Base-by-base conservation (phyloP, 257 asterid species). In the Linderniella brevidens region DNA sequence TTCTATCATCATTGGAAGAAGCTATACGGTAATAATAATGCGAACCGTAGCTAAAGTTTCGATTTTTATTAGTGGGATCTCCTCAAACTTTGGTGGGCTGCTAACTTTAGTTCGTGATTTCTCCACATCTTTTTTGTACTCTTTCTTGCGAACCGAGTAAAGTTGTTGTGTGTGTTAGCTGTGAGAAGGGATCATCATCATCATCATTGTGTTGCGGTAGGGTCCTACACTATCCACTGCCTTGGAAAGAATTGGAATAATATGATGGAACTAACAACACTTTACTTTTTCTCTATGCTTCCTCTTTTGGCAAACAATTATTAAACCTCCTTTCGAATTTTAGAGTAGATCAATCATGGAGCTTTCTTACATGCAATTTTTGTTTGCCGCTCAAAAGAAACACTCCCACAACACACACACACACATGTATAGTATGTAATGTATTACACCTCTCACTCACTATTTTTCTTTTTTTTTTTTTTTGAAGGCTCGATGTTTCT, bases 1-100 rank as follows among this genome's bases (percentile, higher is more conserved):
- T 88, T 84, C 70, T 88, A 88, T 61, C 80, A 81, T 57, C 93
- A 80, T 47, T 88, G 93, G 98, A 88, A 79, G 74, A 78, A 76
- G 56, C 64, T 74, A 0, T 85, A 88, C 58, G 98, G 98, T 84
- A 69, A 44, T 8, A 13, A 9, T 25, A 25, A 3, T 25, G 6
- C 32, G 32, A 25, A 25, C 6, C 32, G 32, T 6, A 25, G 32
- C 32, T 6, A 25, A 25, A 25, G 32, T 16, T n/a, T 25, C 12
- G 12, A 12, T 15, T 32, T 19, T 58, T 10, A 10, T 8, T 12
- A 3, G 14, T 17, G 41, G 55, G 41, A 13, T 51, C 36, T 48
- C 32, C 32, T 25, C 32, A 25, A 25, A 25, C 32, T 25, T 25
- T 25, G 32, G 32, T 25, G 32, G 32, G 32, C 32, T 25, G 32